Base-by-base conservation (phyloP, 1,139 yeast genomes). In the Hyphopichia buzzinii region DNA sequence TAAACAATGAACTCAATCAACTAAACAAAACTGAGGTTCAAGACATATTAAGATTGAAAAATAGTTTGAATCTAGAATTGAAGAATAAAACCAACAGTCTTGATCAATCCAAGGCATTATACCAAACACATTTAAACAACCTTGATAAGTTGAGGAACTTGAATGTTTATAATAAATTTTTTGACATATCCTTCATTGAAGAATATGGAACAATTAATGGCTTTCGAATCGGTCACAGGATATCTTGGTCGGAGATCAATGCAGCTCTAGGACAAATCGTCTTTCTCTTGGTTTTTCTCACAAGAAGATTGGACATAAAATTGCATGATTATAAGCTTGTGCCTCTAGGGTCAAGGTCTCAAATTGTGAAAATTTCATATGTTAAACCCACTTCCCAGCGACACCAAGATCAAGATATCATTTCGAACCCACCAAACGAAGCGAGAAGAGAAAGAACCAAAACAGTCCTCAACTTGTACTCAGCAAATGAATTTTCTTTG, bases 171-270 rank as follows among this genome's bases (percentile, higher is more conserved):
- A 83, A 79, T 43, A 89, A 82, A 47, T 79, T 88, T 2, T 94
- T 90, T 58, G 73, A 80, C 41, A 90, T 92, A 13, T 84, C 94
- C 1, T 84, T 81, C 47, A 47, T 53, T 37, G 92, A 92, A 7
- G 78, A 78, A 33, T 87, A 84, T 61, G 97, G 95, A 1, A 84
- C 94, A 0, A 90, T 92, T 19, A 90, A 90, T 57, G 95, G 92
- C 0, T 69, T 87, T 31, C 63, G 96, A 38, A 57, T 92, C 11
- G 98, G 97, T 1, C 64, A 70, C 40, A 74, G 67, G 36, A 79
- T 90, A 0, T 85, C 94, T 3, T 89, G 96, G 95, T 79, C 87
- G 35, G 98, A 92, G 50, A 81, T 89, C 29, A 92, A 90, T 54
- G 94, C 95, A 1, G 97, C 96, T 0, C 64, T 92, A 56, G 98